Evolutionary conservation across 2,329 filamentous ascomycete species (phyloP), one percentile per base, ranked within the genome.

Genomic region (Paecilomyces fulvus): DNA sequence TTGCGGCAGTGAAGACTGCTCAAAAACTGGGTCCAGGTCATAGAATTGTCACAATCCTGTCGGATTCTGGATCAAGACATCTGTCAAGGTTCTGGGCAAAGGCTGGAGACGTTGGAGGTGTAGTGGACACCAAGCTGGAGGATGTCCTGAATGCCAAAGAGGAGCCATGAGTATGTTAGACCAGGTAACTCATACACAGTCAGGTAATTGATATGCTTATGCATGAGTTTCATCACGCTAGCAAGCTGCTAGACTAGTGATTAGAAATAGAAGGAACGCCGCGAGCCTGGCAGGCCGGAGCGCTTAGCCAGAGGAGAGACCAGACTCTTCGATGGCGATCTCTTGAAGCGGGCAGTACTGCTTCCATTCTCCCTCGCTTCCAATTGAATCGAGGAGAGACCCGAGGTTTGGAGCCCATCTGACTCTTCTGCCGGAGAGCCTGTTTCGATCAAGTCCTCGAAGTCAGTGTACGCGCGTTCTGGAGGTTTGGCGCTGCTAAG

Each of bases 71-170:
- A 3, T 75, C 75, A 50, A 70, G 77, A 51, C 77, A 79, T 65
- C 64, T 79, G n/a, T 79, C 77, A n/a, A 75, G 76, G 54, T 79
- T 79, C 63, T 79, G 77, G 77, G 72, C 74, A 17, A 70, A 73
- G 58, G 75, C 77, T 50, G 77, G 77, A 30, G 70, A 77, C 62
- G 71, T 79, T 54, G 77, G 75, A 33, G 75, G 72, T 20, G 71
- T 72, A 11, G 65, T 70, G 43, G 73, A 75, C 58, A 78, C 74
- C 7, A 77, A 72, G 58, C 65, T 79, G 49, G 73, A 76, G 52
- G 74, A 78, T 59, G 72, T 79, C 46, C 61, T 79, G 53, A 72
- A 74, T 62, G 72, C 70, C 17, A 66, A 65, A 56, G 67, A 70
- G 25, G 65, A 69, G 30, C 54, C 66, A 37, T 71, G 68, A 60